These are phyloP conservation scores for Ustilago crameri DNA, from an alignment of 1,284 basidiomycete species.

Conservation along the genomic window DNA sequence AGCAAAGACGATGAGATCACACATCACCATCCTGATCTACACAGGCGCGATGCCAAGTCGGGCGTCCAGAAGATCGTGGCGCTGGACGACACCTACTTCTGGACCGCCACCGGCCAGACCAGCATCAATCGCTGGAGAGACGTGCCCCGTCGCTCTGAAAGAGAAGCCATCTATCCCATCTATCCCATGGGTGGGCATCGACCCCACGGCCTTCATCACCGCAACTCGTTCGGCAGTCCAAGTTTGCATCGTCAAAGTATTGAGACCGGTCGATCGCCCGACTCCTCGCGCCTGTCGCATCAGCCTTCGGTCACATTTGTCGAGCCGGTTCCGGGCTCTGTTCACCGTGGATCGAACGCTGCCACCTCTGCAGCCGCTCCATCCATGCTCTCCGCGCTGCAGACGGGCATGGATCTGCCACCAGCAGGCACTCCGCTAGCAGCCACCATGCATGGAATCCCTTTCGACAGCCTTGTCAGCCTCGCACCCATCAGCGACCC, in stretches of 20 bases:
- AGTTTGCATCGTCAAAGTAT: constrained; percentile 29
- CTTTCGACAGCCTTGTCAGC: constrained; percentile 81
- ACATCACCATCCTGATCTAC: constrained; percentile 24
- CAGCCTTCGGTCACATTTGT: constrained; percentile 46
- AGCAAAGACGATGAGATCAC: constrained; percentile 6
- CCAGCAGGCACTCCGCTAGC: constrained; percentile 21
- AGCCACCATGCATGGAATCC: constrained; percentile 75
- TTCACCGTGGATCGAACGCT: constrained; percentile 9
- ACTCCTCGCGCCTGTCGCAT: constrained; percentile 12
- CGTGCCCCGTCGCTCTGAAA: constrained; percentile 66
- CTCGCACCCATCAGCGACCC: constrained; percentile 81
- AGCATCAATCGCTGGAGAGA: constrained; percentile 84
- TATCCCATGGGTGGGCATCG: constrained; percentile 44
- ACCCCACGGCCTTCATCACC: constrained; percentile 18
- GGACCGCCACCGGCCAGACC: constrained; percentile 87
- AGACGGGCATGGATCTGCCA: constrained; percentile 39
- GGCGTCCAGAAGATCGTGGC: constrained; percentile 86
- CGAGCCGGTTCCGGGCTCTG: constrained; percentile 16
- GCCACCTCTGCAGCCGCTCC: constrained; percentile 7
- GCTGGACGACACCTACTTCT: constrained; percentile 85
- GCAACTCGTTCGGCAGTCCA: constrained; percentile 29
- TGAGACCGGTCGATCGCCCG: constrained; percentile 28
- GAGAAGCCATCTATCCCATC: constrained; percentile 54
- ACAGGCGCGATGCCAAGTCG: constrained; percentile 69
- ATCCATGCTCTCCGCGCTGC: constrained; percentile 20